A percentile compares a stretch with the other conserved stretches of the same genome.
Conservation (phyloP, 1,284 basidiomycete genomes). For the Trametes polyzona region DNA sequence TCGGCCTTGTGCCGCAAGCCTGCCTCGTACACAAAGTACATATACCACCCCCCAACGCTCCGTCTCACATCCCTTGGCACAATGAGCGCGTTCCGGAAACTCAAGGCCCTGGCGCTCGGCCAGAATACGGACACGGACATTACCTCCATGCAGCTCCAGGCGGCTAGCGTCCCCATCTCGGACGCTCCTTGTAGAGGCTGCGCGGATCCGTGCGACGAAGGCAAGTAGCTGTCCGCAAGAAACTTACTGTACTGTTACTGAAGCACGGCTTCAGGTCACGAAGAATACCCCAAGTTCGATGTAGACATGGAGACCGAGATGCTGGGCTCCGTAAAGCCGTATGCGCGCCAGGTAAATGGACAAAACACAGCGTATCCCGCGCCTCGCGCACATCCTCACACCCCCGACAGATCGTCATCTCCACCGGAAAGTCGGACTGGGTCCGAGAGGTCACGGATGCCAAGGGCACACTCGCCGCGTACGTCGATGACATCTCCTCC, state of each 20-base stretch:
- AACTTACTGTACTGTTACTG: background rate
- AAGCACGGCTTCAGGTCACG: constrained; percentile 56
- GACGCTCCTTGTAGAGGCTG: constrained; percentile 75
- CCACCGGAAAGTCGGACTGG: constrained; percentile 90
- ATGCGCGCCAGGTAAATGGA: constrained; percentile 78
- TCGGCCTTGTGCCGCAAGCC: background rate
- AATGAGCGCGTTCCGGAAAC: constrained; percentile 37
- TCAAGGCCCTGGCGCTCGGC: constrained; percentile 36
- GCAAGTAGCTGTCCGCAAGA: constrained; percentile 36
- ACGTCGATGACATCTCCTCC: constrained; percentile 49
- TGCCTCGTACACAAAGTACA: background rate
- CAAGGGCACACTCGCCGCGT: constrained; percentile 67
- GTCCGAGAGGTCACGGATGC: constrained; percentile 73
- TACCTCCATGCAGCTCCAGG: constrained; percentile 37
- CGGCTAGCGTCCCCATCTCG: constrained; percentile 68
- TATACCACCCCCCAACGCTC: background rate
- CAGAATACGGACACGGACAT: constrained; percentile 34
- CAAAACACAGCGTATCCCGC: constrained; percentile 35
- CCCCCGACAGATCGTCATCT: constrained; percentile 71
- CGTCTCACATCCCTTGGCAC: background rate
- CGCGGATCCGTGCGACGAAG: constrained; percentile 78
- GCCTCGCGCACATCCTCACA: background rate
- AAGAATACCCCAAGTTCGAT: constrained; percentile 75
- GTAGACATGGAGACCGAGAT: constrained; percentile 80
- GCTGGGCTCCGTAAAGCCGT: constrained; percentile 83